Evolutionary conservation across 176 grass and related monocot species (phyloP).

Genomic region (Musa troglodytarum): DNA sequence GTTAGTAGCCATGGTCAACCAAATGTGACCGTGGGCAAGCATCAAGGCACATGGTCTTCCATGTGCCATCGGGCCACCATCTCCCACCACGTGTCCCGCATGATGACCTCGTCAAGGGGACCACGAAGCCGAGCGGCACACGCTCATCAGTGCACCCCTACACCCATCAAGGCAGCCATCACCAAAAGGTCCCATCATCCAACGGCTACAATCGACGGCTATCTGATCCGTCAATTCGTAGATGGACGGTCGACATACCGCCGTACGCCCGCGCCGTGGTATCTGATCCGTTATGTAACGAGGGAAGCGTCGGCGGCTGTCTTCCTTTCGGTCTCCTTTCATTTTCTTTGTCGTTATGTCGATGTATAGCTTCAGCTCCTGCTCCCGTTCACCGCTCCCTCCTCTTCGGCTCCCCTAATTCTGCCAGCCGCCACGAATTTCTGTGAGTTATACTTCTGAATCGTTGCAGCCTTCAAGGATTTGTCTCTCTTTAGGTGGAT

Average conservation of each 20-base stretch:
- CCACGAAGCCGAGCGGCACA: too few relatives aligned
- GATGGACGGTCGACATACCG: background rate
- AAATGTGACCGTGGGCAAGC: too few relatives aligned
- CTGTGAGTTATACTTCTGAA: background rate
- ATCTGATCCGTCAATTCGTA: background rate
- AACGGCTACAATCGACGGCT: background rate
- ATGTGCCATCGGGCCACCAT: too few relatives aligned
- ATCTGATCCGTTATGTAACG: background rate
- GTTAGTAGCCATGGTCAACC: too few relatives aligned
- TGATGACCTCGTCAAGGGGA: too few relatives aligned
- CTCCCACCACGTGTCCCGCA: too few relatives aligned
- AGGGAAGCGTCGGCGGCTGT: background rate
- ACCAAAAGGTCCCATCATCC: background rate
- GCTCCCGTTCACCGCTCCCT: background rate
- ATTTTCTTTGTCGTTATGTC: background rate
- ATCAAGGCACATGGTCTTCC: too few relatives aligned
- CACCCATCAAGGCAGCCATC: background rate
- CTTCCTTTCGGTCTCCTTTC: background rate
- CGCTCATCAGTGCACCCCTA: background rate
- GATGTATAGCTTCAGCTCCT: background rate
- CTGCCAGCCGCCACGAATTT: background rate
- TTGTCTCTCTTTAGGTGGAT: background rate
- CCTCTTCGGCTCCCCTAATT: background rate
- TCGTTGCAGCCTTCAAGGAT: background rate
- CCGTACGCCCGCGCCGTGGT: background rate